These are phyloP conservation scores for Pleurotus djamor DNA, from an alignment of 768 basidiomycete genomes.

Conservation along the genomic window DNA sequence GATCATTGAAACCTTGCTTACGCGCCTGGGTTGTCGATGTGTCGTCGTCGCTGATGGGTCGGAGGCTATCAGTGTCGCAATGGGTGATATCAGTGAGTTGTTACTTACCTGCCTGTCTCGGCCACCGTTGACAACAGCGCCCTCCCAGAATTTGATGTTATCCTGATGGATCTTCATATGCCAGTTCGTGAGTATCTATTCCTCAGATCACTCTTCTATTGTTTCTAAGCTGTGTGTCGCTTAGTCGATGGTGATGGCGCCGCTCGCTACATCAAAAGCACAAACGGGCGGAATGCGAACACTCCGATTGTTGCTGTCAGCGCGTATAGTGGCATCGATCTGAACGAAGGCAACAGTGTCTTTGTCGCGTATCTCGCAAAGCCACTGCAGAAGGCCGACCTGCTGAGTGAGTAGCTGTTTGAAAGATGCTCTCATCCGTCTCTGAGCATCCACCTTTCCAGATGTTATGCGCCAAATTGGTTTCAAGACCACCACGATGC, in stretches of 20 bases:
- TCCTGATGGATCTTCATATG: conserved; percentile 95
- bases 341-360: conserved; percentile 59
- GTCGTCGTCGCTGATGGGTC: conserved; percentile 96
- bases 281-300: conserved; percentile 90
- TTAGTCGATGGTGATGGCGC: conserved; percentile 94
- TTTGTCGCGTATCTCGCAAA: conserved; percentile 85
- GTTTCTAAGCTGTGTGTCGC: not conserved
- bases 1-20: conserved; percentile 93
- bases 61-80: conserved; percentile 94
- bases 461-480: conserved; percentile 83
- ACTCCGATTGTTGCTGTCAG: conserved; percentile 94
- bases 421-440: not conserved
- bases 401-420: conserved; percentile 47
- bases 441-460: conserved; percentile 11
- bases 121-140: conserved; percentile 9
- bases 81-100: conserved; percentile 91
- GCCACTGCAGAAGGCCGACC: conserved; percentile 85
- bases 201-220: not conserved
- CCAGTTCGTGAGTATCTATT: conserved; percentile 68
- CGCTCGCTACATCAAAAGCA: conserved; percentile 95
- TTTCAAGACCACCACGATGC: conserved; percentile 82
- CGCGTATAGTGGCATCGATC: conserved; percentile 76
- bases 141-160: conserved; percentile 87
- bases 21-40: conserved; percentile 92
- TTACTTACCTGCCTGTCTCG: not conserved